Evolutionary conservation across 2,329 filamentous ascomycete species (phyloP), one percentile per base, ranked within the genome.

Genomic region (Colletotrichum navitas): DNA sequence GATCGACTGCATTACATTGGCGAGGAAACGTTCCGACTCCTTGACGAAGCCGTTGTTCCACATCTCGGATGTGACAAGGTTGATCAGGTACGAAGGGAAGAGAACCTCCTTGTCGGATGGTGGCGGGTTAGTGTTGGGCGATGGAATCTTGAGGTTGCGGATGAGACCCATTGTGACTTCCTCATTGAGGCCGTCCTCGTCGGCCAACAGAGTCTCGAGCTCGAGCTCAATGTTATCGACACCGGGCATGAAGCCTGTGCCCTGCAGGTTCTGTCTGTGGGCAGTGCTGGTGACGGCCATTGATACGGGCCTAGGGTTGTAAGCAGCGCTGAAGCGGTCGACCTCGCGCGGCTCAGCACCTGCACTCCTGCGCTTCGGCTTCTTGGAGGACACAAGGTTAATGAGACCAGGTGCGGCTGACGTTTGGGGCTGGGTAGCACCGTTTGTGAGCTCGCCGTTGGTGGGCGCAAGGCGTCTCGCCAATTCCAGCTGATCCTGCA

Each of bases 21-120:
- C 96, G 74, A 99, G 88, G 89, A 99, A 99, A 66, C 95, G 93
- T 84, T 99, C 96, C 5, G 96, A 98, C 83, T 99, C 96, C 86
- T 99, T 99, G 77, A 99, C 96, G 80, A 98, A 99, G 58, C 96
- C 96, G 78, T 99, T 99, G 86, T 99, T 99, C 96, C 96, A 99
- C 96, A 99, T 99, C 85, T 99, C 96, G 21, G 95, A 98, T 16
- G 96, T 99, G 74, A 99, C 96, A 73, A 99, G 88, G 83, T 99
- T 99, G 86, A 99, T 99, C 77, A 99, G 91, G 82, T 98, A 99
- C 12, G 96, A 95, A 43, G 96, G 96, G 91, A 99, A 99, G 63
- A 99, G 88, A 29, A 99, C 95, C 82, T 99, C 96, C 85, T 99
- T 99, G 84, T 99, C 96, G 24, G 94, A 97, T 14, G 96, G 95